These are phyloP conservation scores for Psilocybe azurescens DNA, from an alignment of 768 basidiomycete genomes.

Conservation along the genomic window DNA sequence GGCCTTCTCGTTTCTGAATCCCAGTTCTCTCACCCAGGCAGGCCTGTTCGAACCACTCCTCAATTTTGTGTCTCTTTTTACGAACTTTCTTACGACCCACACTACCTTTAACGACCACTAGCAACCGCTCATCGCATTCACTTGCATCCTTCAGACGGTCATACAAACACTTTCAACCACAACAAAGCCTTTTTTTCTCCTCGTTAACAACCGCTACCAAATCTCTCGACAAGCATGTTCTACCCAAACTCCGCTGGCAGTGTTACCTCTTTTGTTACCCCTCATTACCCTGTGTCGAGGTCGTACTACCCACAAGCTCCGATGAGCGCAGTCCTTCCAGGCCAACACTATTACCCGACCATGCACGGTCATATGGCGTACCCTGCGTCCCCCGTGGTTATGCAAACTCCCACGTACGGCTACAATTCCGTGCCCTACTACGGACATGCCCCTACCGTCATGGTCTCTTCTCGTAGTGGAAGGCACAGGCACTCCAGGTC, in stretches of 20 bases:
- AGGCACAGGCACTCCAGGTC: slow-evolving; percentile 19
- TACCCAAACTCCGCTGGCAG: slow-evolving; percentile 31
- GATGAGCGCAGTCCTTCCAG: slow-evolving; percentile 32
- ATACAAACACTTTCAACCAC: slow-evolving; percentile 15
- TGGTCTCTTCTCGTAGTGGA: slow-evolving; percentile 24
- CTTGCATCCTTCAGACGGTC: slow-evolving; percentile 10
- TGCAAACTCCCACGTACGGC: slow-evolving; percentile 15
- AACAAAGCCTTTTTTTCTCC: slow-evolving; percentile 10
- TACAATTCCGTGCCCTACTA: slow-evolving; percentile 24
- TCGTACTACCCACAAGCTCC: slow-evolving; percentile 28
- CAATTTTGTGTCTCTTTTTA: slow-evolving; percentile 10
- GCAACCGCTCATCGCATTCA: slow-evolving; percentile 10
- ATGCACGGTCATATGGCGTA: slow-evolving; percentile 29
- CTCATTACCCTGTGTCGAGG: slow-evolving; percentile 19
- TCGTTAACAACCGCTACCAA: slow-evolving; percentile 8
- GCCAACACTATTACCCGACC: slow-evolving; percentile 31
- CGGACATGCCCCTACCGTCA: slow-evolving; percentile 25
- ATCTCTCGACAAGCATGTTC: slow-evolving; percentile 24
- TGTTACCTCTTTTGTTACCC: slow-evolving; percentile 27
- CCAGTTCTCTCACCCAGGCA: slow-evolving; percentile 29
- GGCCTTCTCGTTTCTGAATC: neutral
- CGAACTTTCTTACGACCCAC: slow-evolving; percentile 17
- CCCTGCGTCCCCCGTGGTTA: slow-evolving; percentile 24
- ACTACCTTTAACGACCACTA: slow-evolving; percentile 21
- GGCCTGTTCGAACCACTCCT: slow-evolving; percentile 33